Base-by-base conservation (phyloP, 352 stramenopile species). In the Phytophthora fragariae region DNA sequence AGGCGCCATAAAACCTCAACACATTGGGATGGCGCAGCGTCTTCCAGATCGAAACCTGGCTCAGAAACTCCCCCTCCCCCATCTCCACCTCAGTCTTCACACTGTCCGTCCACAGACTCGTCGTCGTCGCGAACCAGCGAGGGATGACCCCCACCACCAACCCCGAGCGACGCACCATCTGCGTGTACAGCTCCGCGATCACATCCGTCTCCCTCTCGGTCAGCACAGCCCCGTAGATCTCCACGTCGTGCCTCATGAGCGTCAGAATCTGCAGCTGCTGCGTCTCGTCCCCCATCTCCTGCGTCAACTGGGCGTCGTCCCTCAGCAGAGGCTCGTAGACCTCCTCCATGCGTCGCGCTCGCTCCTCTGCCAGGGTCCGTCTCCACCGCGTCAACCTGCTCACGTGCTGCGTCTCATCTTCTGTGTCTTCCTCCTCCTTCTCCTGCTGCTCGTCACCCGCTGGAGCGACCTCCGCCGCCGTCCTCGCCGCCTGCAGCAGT, bases 171-270 rank as follows among this genome's bases (percentile, higher is more conserved):
- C 17, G 49, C 19, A 55, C 49, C 12, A 55, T 33, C 0, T 19
- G 21, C 7, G 49, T 14, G 21, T 55, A 31, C n/a, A 31, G 3
- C 49, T 55, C 49, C 10, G 15, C 9, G 4, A 31, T 55, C 19
- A 55, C n/a, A n/a, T 55, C 49, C 49, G 19, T 31, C 44, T 50
- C 44, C 44, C 44, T 50, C n/a, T 55, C 19, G 5, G n/a, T 55
- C 49, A 55, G n/a, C 49, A 55, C 49, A 2, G 49, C 19, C 19
- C 49, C 49, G 49, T 55, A 55, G 49, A 55, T 31, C 49, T 55
- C 49, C n/a, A 55, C n/a, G 7, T 55, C 49, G 19, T 55, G 19
- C 21, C 17, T 55, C 19, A 55, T 55, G 19, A 55, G 5, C 49
- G 49, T 33, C 49, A 55, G 49, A 7, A 55, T 27, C 49, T 55